Conservation (phyloP, 495 filamentous ascomycete species). For the Halenospora varia region DNA sequence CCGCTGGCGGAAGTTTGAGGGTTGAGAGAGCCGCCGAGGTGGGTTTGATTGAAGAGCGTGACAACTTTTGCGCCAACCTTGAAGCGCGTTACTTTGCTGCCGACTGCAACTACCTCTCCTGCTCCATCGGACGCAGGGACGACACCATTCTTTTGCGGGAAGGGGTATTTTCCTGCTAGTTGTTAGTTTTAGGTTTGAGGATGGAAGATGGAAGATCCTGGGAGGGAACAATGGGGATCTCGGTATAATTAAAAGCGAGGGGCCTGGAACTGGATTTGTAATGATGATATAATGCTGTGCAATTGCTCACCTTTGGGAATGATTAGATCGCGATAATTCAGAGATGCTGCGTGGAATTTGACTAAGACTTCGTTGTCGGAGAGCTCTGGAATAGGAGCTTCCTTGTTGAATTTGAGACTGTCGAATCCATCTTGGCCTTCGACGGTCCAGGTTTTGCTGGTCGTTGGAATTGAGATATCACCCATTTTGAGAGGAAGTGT, state of each 20-base stretch:
- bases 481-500: background rate
- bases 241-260: too few species aligned
- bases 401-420: slow-evolving; percentile 19
- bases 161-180: slow-evolving; percentile 61
- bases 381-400: slow-evolving; percentile 46
- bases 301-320: slow-evolving; percentile 55
- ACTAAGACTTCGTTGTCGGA: slow-evolving; percentile 58
- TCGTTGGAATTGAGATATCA: slow-evolving; percentile 17
- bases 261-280: background rate
- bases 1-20: slow-evolving; percentile 42
- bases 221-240: too few species aligned
- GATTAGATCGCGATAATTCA: slow-evolving; percentile 81
- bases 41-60: slow-evolving; percentile 77
- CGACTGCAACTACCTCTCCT: slow-evolving; percentile 66
- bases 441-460: slow-evolving; percentile 20
- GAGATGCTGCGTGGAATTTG: slow-evolving; percentile 66
- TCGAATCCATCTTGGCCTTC: slow-evolving; percentile 22
- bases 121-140: slow-evolving; percentile 76
- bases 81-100: slow-evolving; percentile 57
- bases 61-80: slow-evolving; percentile 65
- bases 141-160: slow-evolving; percentile 52
- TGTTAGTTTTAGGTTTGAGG: background rate
- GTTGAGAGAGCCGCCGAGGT: slow-evolving; percentile 58
- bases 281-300: background rate
- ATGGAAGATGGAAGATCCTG: too few species aligned